Conservation (phyloP, 2,329 filamentous ascomycete genomes). For the Parafenestella ontariensis region DNA sequence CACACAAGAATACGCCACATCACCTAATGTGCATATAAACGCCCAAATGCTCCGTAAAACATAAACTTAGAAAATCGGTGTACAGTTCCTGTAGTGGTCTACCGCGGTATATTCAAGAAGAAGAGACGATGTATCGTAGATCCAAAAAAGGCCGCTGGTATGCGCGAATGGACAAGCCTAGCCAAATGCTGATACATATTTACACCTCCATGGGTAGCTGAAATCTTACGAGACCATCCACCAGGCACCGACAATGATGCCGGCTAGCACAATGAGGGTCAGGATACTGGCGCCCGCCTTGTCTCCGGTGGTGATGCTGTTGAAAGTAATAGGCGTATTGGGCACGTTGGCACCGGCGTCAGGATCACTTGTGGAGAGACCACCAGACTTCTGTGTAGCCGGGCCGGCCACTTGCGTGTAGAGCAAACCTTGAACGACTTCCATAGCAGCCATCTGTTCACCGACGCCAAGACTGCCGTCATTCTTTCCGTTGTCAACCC, state of each 20-base stretch:
- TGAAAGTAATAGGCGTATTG: constrained; percentile 35
- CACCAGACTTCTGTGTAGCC: constrained; percentile 60
- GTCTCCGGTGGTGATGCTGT: constrained; percentile 64
- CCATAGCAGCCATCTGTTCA: constrained; percentile 66
- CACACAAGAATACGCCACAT: neutral
- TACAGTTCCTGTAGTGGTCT: neutral
- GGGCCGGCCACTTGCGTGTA: constrained; percentile 38
- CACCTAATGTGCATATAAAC: constrained; percentile 5
- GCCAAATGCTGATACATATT: constrained; percentile 5
- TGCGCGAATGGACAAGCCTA: neutral
- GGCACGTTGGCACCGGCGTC: constrained; percentile 46
- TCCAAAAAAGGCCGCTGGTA: neutral
- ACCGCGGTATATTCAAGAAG: neutral
- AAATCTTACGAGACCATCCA: constrained; percentile 57
- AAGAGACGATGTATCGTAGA: neutral
- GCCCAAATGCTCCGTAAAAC: neutral
- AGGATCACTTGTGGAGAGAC: constrained; percentile 58
- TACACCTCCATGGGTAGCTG: neutral
- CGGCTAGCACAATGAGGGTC: constrained; percentile 64
- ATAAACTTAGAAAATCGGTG: neutral
- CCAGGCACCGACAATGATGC: constrained; percentile 63
- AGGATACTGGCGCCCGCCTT: constrained; percentile 72
- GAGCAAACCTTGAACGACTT: constrained; percentile 59
- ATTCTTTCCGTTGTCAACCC: constrained; percentile 51
- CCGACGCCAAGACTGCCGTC: constrained; percentile 62